Evolutionary conservation across 305 asterid genomes (phyloP).

Genomic region (Rubia balearica): DNA sequence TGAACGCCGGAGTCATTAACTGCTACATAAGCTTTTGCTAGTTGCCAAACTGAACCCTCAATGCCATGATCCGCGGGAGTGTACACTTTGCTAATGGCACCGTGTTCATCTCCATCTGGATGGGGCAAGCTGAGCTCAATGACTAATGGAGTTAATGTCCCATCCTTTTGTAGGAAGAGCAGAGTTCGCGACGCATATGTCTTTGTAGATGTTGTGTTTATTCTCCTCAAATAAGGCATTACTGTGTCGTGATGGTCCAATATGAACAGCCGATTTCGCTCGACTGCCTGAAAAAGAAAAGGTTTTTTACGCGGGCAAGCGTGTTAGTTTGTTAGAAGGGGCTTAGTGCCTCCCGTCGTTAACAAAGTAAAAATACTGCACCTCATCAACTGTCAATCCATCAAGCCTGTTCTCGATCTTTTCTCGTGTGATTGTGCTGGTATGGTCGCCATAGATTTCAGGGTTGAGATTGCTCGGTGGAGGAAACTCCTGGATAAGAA

Average conservation of each 20-base stretch:
- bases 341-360: too few species aligned
- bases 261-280: slow-evolving; percentile 23
- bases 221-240: slow-evolving; percentile 30
- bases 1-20: slow-evolving; percentile 21
- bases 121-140: slow-evolving; percentile 74
- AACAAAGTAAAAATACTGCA: background rate
- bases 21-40: slow-evolving; percentile 48
- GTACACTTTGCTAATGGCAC: slow-evolving; percentile 47
- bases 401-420: slow-evolving; percentile 25
- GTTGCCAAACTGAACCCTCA: slow-evolving; percentile 56
- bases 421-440: slow-evolving; percentile 25
- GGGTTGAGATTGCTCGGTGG: slow-evolving; percentile 26
- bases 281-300: slow-evolving; percentile 18
- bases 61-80: slow-evolving; percentile 56
- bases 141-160: slow-evolving; percentile 57
- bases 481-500: slow-evolving; percentile 25
- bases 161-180: slow-evolving; percentile 52
- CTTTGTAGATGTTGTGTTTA: slow-evolving; percentile 32
- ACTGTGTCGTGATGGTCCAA: slow-evolving; percentile 27
- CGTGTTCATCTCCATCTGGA: slow-evolving; percentile 47
- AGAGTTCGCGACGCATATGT: slow-evolving; percentile 70
- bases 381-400: slow-evolving; percentile 29
- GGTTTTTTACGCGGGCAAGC: background rate
- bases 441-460: slow-evolving; percentile 23
- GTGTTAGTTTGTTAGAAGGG: background rate